Conservation (phyloP, 1,284 basidiomycete genomes). For the Apiotrichum veenhuisii region DNA sequence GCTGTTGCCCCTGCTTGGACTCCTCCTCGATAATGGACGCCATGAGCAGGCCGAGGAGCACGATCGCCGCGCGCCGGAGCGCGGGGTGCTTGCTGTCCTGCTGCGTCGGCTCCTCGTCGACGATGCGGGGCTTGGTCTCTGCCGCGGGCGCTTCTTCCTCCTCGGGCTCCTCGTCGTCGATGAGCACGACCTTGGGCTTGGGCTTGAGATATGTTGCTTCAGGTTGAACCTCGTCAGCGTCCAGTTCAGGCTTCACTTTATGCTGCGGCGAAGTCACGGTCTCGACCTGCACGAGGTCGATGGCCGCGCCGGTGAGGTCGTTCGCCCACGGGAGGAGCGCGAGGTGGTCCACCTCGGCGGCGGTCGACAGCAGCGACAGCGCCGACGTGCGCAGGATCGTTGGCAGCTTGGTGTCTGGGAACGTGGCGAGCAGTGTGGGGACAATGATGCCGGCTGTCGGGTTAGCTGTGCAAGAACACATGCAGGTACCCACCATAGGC, state of each 20-base stretch:
- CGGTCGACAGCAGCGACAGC: conserved; percentile 73
- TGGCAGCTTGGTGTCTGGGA: conserved; percentile 61
- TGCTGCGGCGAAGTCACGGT: conserved; percentile 44
- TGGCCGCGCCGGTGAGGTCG: conserved; percentile 62
- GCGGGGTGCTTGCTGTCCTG: conserved; percentile 67
- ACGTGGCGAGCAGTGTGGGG: conserved; percentile 62
- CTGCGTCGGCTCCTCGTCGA: conserved; percentile 57
- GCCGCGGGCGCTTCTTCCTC: conserved; percentile 12
- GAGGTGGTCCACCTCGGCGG: conserved; percentile 61
- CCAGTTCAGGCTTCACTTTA: conserved; percentile 3
- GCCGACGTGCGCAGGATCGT: conserved; percentile 73
- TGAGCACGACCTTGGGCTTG: conserved; percentile 16
- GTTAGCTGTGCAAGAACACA: neutral
- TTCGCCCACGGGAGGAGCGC: conserved; percentile 62
- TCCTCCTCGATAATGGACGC: conserved; percentile 46
- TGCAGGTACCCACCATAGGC: conserved; percentile 59
- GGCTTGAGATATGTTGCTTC: neutral
- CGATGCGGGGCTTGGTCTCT: conserved; percentile 19
- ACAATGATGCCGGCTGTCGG: conserved; percentile 63
- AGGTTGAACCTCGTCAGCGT: no score
- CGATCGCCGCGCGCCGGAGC: conserved; percentile 72
- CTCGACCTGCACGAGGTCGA: conserved; percentile 77
- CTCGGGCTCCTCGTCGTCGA: conserved; percentile 22
- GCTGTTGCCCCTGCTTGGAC: neutral
- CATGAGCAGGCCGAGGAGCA: conserved; percentile 67